Percentiles rank a stretch among this genome's conserved stretches.
phyloP scores from a whole-genome alignment of 2,329 filamentous ascomycete species.

The Fusarium napiforme region DNA sequence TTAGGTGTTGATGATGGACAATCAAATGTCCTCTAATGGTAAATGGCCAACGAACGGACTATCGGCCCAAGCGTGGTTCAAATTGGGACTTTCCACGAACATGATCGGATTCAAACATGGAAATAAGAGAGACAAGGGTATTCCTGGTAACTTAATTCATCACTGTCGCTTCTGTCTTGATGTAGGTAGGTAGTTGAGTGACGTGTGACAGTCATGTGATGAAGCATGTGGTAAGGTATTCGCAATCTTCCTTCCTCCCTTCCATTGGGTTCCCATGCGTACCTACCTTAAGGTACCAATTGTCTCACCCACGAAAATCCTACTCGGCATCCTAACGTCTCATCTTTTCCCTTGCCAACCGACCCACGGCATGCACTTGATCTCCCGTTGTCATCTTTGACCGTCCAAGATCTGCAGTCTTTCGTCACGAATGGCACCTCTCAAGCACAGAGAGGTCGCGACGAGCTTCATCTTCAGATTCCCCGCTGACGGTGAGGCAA shows the following conservation, averaged over 20 bases:
- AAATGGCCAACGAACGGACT: neutral
- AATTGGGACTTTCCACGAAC: neutral
- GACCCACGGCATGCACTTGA: neutral
- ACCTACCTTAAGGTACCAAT: neutral
- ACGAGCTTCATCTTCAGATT: slow-evolving; percentile 64
- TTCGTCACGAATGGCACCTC: slow-evolving; percentile 35
- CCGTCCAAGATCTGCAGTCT: neutral
- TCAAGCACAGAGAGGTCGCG: slow-evolving; percentile 54
- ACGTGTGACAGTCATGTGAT: slow-evolving; percentile 31
- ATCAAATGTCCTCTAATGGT: neutral
- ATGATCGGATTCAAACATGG: neutral
- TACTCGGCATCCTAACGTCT: neutral
- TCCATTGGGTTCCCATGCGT: neutral
- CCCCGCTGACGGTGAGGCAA: slow-evolving; percentile 48
- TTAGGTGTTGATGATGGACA: neutral
- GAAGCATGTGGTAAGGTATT: slow-evolving; percentile 9
- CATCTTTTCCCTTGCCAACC: neutral
- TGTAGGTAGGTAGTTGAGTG: slow-evolving; percentile 3
- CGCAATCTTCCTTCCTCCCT: neutral
- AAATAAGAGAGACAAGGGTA: neutral
- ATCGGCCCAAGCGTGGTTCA: neutral
- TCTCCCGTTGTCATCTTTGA: neutral
- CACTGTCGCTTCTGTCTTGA: neutral
- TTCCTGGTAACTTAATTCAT: neutral
- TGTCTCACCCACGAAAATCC: slow-evolving; percentile 2